Percentiles rank a stretch among this genome's conserved stretches.
These are phyloP conservation scores for Pseudoneurospora amorphoporcata DNA, from an alignment of 495 filamentous ascomycete species.

Conservation along the genomic window DNA sequence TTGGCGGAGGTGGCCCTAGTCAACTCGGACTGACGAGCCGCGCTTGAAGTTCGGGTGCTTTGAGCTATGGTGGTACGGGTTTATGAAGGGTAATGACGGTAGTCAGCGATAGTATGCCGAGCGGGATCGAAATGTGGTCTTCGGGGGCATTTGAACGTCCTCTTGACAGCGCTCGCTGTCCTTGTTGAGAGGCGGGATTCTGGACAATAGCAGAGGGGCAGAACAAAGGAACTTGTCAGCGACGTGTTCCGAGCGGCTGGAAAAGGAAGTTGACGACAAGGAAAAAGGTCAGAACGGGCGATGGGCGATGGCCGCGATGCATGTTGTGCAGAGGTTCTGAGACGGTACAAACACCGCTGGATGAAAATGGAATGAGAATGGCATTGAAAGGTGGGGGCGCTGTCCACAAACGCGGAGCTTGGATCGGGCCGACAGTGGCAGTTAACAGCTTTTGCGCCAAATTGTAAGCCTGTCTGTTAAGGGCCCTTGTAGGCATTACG, in stretches of 20 bases:
- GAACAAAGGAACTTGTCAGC: background rate
- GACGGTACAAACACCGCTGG: background rate
- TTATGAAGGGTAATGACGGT: background rate
- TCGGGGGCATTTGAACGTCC: background rate
- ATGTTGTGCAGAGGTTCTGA: no score
- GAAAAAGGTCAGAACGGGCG: background rate
- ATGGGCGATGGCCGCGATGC: no score
- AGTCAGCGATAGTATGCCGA: background rate
- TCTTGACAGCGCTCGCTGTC: background rate
- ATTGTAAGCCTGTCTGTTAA: background rate
- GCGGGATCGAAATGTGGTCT: background rate
- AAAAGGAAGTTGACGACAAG: background rate
- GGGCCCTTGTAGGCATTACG: background rate
- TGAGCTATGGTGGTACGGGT: background rate
- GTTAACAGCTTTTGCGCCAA: background rate
- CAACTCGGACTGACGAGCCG: background rate
- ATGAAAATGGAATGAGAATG: background rate
- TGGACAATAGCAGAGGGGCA: background rate
- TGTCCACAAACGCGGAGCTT: background rate
- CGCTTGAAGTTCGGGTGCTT: background rate
- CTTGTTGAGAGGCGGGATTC: background rate
- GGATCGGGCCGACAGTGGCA: background rate
- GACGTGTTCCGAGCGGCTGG: no score
- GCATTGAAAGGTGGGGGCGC: background rate
- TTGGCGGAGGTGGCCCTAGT: background rate